A percentile compares a stretch with the other conserved stretches of the same genome.
phyloP scores from a whole-genome alignment of 768 basidiomycete species.

The Xerocomellus amylosporus region DNA sequence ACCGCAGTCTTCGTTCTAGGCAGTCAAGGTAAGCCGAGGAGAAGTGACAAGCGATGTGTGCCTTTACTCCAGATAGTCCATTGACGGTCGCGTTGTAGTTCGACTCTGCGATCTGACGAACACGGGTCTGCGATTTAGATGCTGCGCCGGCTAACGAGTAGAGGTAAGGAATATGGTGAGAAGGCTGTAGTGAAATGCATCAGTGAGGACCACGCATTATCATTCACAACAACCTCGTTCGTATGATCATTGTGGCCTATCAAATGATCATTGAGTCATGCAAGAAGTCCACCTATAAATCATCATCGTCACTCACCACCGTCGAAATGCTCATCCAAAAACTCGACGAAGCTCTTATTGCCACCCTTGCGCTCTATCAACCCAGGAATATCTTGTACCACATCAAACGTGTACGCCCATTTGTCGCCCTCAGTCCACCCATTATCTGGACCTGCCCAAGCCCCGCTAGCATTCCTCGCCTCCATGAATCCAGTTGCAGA shows the following conservation, averaged over 20 bases:
- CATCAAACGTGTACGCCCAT: constrained; percentile 78
- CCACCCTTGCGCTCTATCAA: constrained; percentile 67
- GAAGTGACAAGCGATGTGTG: not conserved
- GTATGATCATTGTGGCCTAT: constrained; percentile 78
- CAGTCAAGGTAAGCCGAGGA: not conserved
- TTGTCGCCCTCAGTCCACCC: constrained; percentile 86
- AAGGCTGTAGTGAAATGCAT: constrained; percentile 49
- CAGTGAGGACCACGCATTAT: not conserved
- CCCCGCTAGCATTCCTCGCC: constrained; percentile 63
- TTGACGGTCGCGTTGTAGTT: constrained; percentile 68
- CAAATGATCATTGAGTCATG: constrained; percentile 4
- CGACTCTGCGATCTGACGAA: constrained; percentile 58
- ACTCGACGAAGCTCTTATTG: constrained; percentile 58
- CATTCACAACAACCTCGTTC: constrained; percentile 51
- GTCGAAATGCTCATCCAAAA: constrained; percentile 57
- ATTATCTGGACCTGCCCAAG: constrained; percentile 66
- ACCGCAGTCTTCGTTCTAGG: constrained; percentile 83
- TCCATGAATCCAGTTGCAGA: constrained; percentile 74
- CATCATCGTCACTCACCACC: constrained; percentile 35
- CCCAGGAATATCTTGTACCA: constrained; percentile 65
- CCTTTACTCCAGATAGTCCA: constrained; percentile 68
- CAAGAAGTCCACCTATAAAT: not conserved
- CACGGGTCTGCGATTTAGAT: constrained; percentile 66
- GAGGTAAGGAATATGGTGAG: constrained; percentile 83
- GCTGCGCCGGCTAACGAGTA: constrained; percentile 73